Percentiles rank a stretch among this genome's conserved stretches.
Evolutionary conservation across 2,329 filamentous ascomycete species (phyloP).

Genomic region (Diaporthe longicolla): DNA sequence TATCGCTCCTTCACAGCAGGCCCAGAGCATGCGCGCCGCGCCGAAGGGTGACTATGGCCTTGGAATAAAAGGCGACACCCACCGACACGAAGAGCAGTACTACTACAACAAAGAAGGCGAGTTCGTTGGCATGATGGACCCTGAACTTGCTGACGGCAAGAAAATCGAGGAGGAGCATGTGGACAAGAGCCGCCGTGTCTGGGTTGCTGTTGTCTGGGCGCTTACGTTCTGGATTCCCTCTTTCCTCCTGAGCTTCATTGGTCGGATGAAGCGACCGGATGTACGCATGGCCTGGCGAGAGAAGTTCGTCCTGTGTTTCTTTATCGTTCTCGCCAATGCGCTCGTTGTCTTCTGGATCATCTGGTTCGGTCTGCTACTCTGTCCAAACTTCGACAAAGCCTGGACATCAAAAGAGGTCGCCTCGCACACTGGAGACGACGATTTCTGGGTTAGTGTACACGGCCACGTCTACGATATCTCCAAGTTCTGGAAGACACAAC

Average conservation of each 20-base stretch:
- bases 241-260: slow-evolving; percentile 81
- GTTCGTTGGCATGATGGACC: slow-evolving; percentile 78
- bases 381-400: slow-evolving; percentile 91
- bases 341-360: slow-evolving; percentile 93
- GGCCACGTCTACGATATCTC: slow-evolving; percentile 93
- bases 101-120: slow-evolving; percentile 82
- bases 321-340: slow-evolving; percentile 87
- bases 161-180: slow-evolving; percentile 79
- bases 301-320: slow-evolving; percentile 84
- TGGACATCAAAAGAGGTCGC: slow-evolving; percentile 81
- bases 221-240: slow-evolving; percentile 97
- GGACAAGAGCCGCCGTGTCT: slow-evolving; percentile 76
- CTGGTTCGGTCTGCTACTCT: slow-evolving; percentile 85
- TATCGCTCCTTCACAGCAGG: slow-evolving; percentile 64
- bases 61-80: slow-evolving; percentile 85
- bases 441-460: slow-evolving; percentile 90
- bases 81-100: slow-evolving; percentile 71
- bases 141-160: slow-evolving; percentile 83
- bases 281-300: slow-evolving; percentile 98
- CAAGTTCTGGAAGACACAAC: slow-evolving; percentile 87
- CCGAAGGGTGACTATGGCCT: slow-evolving; percentile 88
- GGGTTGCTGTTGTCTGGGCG: slow-evolving; percentile 87
- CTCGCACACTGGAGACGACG: slow-evolving; percentile 77
- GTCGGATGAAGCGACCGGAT: slow-evolving; percentile 97
- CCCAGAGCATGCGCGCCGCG: slow-evolving; percentile 64